A percentile compares a stretch with the other conserved stretches of the same genome.
Conservation (phyloP, 345 rosid genomes). For the Gossypium mustelinum region DNA sequence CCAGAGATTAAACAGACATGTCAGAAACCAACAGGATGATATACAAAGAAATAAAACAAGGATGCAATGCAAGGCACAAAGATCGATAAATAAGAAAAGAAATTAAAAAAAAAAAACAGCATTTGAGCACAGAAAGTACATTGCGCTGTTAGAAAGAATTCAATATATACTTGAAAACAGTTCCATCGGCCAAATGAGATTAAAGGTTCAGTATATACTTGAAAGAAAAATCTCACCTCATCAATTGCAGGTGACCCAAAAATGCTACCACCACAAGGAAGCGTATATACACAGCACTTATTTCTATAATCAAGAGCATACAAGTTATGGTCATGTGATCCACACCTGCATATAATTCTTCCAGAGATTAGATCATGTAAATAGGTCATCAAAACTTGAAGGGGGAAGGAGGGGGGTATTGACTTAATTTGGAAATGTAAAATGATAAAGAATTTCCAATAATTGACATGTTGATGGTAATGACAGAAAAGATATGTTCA, state of each 20-base stretch:
- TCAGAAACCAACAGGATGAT: neutral
- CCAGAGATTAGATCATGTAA: constrained; percentile 8
- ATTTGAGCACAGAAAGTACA: neutral
- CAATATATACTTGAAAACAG: neutral
- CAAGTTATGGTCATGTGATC: constrained; percentile 80
- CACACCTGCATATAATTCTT: constrained; percentile 62
- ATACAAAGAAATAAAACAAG: neutral
- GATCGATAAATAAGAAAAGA: neutral
- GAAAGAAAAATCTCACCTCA: constrained; percentile 49
- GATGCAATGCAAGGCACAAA: neutral
- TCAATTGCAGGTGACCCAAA: constrained; percentile 88
- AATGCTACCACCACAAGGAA: constrained; percentile 86
- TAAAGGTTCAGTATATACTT: neutral
- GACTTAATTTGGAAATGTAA: neutral
- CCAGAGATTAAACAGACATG: neutral
- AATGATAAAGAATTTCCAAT: neutral
- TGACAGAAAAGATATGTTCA: neutral
- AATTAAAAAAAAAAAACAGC: neutral
- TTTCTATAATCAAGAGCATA: constrained; percentile 84
- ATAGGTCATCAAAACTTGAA: constrained; percentile 4
- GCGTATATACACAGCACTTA: constrained; percentile 56
- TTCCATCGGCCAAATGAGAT: neutral
- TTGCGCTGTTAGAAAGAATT: neutral
- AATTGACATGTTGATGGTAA: neutral
- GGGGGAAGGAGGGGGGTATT: neutral